A percentile compares a stretch with the other conserved stretches of the same genome.
Evolutionary conservation across 441 rosid species (phyloP).

Genomic region (Eruca vesicaria): DNA sequence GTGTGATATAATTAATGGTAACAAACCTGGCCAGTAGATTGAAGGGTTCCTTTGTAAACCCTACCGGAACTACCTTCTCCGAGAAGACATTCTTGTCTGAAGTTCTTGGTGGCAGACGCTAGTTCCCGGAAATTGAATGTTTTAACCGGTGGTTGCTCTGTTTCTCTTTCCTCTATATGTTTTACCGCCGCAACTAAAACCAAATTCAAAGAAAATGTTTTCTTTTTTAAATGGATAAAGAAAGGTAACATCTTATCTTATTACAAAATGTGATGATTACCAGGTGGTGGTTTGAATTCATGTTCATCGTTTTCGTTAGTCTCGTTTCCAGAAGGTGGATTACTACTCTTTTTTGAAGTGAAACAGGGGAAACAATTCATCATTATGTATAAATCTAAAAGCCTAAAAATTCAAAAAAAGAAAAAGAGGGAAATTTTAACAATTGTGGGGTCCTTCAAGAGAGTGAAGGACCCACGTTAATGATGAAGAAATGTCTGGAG

Average conservation of each 20-base stretch:
- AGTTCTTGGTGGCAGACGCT: constrained; percentile 78
- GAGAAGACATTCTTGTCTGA: constrained; percentile 65
- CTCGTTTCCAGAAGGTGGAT: constrained; percentile 26
- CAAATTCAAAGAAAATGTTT: neutral
- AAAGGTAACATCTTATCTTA: neutral
- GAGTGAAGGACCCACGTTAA: constrained; percentile 40
- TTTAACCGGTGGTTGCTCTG: constrained; percentile 33
- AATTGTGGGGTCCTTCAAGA: constrained; percentile 33
- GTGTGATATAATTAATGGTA: neutral
- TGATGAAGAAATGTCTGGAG: constrained; percentile 1
- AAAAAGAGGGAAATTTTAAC: neutral
- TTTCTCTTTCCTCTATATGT: constrained; percentile 14
- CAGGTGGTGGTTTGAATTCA: constrained; percentile 28
- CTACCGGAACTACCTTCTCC: constrained; percentile 85
- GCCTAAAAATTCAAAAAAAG: neutral
- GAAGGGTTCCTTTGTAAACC: constrained; percentile 66
- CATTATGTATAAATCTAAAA: neutral
- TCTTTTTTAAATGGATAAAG: neutral
- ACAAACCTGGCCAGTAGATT: constrained; percentile 57
- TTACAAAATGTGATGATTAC: constrained; percentile 12
- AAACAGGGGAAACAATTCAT: constrained; percentile 82
- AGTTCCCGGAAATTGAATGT: constrained; percentile 70
- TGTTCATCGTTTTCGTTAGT: constrained; percentile 12
- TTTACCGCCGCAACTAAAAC: constrained; percentile 26
- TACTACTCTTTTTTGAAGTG: constrained; percentile 45